These are phyloP conservation scores for fission yeast (Schizosaccharomyces pombe) DNA, from an alignment of 805 yeast species.

Conservation along the genomic window DNA sequence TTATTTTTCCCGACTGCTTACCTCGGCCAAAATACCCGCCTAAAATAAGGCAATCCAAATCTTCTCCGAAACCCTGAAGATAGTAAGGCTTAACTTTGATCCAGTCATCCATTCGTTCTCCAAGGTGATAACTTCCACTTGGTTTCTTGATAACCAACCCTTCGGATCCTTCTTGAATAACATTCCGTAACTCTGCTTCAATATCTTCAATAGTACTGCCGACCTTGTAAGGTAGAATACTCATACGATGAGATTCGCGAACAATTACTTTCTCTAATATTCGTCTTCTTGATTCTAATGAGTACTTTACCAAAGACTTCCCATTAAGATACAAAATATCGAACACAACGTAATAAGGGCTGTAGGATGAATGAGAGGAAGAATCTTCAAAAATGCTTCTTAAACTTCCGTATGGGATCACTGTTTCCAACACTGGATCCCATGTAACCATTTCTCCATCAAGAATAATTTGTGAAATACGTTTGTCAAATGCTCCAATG, in stretches of 20 bases:
- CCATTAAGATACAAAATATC: slow-evolving; percentile 58
- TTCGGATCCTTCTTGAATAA: slow-evolving; percentile 30
- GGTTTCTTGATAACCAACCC: slow-evolving; percentile 54
- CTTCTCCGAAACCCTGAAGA: slow-evolving; percentile 59
- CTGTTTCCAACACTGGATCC: slow-evolving; percentile 28
- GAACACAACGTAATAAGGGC: slow-evolving; percentile 23
- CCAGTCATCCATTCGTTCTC: slow-evolving; percentile 47
- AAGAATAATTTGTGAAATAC: slow-evolving; percentile 20
- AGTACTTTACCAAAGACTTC: slow-evolving; percentile 27
- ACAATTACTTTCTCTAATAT: slow-evolving; percentile 24
- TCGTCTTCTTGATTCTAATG: slow-evolving; percentile 33
- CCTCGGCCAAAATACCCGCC: slow-evolving; percentile 43
- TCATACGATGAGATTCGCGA: not conserved
- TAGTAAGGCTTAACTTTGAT: slow-evolving; percentile 81
- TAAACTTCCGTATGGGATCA: slow-evolving; percentile 66
- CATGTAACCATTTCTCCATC: slow-evolving; percentile 92
- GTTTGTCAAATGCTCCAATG: not conserved
- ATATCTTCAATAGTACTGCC: slow-evolving; percentile 31
- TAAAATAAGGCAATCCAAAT: not conserved
- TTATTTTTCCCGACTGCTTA: slow-evolving; percentile 16
- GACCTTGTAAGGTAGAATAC: slow-evolving; percentile 14
- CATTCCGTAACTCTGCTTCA: slow-evolving; percentile 17
- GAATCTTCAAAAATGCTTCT: not conserved
- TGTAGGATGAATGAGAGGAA: not conserved
- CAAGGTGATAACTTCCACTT: slow-evolving; percentile 32